Conservation (phyloP, 768 basidiomycete species). For the Lyophyllum semitale region DNA sequence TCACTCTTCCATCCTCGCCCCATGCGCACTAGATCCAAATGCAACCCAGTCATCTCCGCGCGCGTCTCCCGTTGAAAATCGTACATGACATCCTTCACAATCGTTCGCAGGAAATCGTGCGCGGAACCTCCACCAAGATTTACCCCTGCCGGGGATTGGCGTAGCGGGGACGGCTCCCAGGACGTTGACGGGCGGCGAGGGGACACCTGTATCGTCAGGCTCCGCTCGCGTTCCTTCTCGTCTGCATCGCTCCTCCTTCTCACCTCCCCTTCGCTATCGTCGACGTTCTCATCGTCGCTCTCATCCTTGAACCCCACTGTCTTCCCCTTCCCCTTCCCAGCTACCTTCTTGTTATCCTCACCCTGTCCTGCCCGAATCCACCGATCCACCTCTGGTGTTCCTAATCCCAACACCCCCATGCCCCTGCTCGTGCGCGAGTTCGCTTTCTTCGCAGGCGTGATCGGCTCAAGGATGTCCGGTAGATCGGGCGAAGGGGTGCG, state of each 20-base stretch:
- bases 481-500: slow-evolving; percentile 46
- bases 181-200: slow-evolving; percentile 46
- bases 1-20: slow-evolving; percentile 70
- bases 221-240: slow-evolving; percentile 30
- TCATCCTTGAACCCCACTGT: slow-evolving; percentile 12
- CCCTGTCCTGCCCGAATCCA: slow-evolving; percentile 49
- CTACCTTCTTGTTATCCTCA: slow-evolving; percentile 12
- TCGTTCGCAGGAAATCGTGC: slow-evolving; percentile 63
- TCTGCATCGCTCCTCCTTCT: slow-evolving; percentile 25
- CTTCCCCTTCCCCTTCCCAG: slow-evolving; percentile 11
- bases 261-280: slow-evolving; percentile 23
- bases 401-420: slow-evolving; percentile 43
- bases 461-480: slow-evolving; percentile 33
- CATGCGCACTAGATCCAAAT: slow-evolving; percentile 73
- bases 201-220: slow-evolving; percentile 57
- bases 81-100: slow-evolving; percentile 72
- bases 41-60: slow-evolving; percentile 73
- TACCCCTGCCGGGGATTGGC: slow-evolving; percentile 24
- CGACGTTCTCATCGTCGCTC: slow-evolving; percentile 14
- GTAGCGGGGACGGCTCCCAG: slow-evolving; percentile 44
- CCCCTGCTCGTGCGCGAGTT: slow-evolving; percentile 8
- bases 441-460: slow-evolving; percentile 31
- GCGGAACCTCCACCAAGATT: slow-evolving; percentile 31
- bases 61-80: slow-evolving; percentile 72
- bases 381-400: slow-evolving; percentile 52